These are phyloP conservation scores for Sporothrix luriei DNA, from an alignment of 2,329 filamentous ascomycete species.

Conservation along the genomic window DNA sequence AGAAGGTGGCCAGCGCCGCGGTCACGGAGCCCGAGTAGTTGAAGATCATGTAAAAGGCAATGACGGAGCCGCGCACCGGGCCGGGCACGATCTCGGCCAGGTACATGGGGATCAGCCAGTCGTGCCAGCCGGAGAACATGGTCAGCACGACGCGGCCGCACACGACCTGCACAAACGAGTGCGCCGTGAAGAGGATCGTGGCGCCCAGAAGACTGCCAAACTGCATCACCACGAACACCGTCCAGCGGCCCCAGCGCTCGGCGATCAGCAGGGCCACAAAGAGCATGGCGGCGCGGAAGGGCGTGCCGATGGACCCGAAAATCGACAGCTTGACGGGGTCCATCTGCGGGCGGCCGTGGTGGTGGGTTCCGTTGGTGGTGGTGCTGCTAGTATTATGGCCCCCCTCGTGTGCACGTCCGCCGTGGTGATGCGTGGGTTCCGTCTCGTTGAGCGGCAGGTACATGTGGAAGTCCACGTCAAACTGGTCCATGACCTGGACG, in stretches of 20 bases:
- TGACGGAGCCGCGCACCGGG: slow-evolving; percentile 32
- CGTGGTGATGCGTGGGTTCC: not conserved
- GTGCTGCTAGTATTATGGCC: not conserved
- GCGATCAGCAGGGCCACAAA: slow-evolving; percentile 30
- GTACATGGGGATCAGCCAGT: slow-evolving; percentile 36
- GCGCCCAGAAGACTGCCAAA: slow-evolving; percentile 31
- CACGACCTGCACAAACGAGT: slow-evolving; percentile 32
- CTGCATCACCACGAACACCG: slow-evolving; percentile 34
- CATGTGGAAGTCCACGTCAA: slow-evolving; percentile 32
- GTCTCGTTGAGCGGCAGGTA: slow-evolving; percentile 25
- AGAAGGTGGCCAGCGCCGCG: slow-evolving; percentile 27
- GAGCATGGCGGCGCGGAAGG: slow-evolving; percentile 31
- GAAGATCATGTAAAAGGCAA: slow-evolving; percentile 33
- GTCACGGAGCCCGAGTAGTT: slow-evolving; percentile 31
- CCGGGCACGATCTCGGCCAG: slow-evolving; percentile 35
- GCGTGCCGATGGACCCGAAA: slow-evolving; percentile 28
- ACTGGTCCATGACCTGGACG: slow-evolving; percentile 34
- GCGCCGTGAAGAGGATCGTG: slow-evolving; percentile 31
- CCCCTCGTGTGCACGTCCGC: not conserved
- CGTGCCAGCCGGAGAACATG: slow-evolving; percentile 34
- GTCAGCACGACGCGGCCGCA: slow-evolving; percentile 33
- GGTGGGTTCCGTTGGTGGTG: not conserved
- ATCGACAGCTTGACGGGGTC: slow-evolving; percentile 31
- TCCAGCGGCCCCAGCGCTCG: slow-evolving; percentile 33
- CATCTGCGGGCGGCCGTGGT: slow-evolving; percentile 10